A percentile compares a stretch with the other conserved stretches of the same genome.
phyloP scores from a whole-genome alignment of 805 yeast genomes.

The Torulaspora gathmanii region DNA sequence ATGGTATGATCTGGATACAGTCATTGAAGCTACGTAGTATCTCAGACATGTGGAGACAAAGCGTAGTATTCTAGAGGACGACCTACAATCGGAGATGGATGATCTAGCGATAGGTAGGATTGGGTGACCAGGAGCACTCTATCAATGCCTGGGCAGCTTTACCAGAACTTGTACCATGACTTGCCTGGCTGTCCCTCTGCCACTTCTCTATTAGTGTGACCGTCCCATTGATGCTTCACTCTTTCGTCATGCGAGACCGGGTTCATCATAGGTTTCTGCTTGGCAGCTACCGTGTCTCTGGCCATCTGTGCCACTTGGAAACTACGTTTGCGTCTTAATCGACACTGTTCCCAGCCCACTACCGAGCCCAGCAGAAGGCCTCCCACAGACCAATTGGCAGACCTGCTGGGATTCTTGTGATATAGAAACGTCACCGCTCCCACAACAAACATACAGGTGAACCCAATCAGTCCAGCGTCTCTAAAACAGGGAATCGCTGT shows the following conservation, averaged over 20 bases:
- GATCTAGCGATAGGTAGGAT: no score
- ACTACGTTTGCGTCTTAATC: constrained; percentile 62
- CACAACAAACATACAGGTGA: constrained; percentile 64
- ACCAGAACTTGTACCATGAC: constrained; percentile 36
- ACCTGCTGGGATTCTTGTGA: constrained; percentile 55
- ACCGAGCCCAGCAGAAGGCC: constrained; percentile 76
- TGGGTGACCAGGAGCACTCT: not conserved
- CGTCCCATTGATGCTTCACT: constrained; percentile 25
- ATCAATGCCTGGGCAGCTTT: not conserved
- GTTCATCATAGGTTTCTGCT: constrained; percentile 38
- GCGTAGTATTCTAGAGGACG: no score
- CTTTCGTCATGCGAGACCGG: constrained; percentile 23
- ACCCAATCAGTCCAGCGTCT: constrained; percentile 73
- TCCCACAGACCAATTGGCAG: constrained; percentile 78
- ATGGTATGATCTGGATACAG: no score
- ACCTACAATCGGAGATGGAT: no score
- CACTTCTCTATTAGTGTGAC: constrained; percentile 13
- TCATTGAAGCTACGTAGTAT: no score
- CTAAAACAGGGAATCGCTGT: constrained; percentile 70
- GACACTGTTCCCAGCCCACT: constrained; percentile 91
- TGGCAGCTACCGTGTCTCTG: constrained; percentile 42
- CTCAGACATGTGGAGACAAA: no score
- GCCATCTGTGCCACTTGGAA: constrained; percentile 67
- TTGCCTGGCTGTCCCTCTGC: constrained; percentile 1
- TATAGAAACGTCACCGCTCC: constrained; percentile 63